phyloP scores from a whole-genome alignment of 1,139 yeast genomes.

The Sugiyamaella castrensis region DNA sequence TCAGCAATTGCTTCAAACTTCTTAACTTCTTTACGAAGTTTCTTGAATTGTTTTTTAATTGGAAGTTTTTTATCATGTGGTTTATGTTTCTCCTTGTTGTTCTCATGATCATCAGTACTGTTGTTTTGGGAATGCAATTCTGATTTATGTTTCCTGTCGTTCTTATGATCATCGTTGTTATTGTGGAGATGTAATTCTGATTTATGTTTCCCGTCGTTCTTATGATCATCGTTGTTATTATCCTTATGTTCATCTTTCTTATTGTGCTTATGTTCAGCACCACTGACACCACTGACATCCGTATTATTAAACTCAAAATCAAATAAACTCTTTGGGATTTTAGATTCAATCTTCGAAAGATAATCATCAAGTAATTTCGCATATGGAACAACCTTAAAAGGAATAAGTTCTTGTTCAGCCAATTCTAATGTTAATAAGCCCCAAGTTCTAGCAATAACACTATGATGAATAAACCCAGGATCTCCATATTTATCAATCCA shows the following conservation, averaged over 20 bases:
- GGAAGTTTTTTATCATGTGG: not conserved
- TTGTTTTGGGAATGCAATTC: too few relatives aligned
- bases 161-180: too few relatives aligned
- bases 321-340: slow-evolving; percentile 9
- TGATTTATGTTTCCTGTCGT: too few relatives aligned
- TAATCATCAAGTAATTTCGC: slow-evolving; percentile 39
- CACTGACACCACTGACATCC: not conserved
- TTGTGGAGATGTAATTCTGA: too few relatives aligned
- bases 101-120: not conserved
- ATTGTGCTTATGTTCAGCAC: not conserved
- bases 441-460: slow-evolving; percentile 49
- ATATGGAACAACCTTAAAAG: slow-evolving; percentile 45
- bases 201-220: too few relatives aligned
- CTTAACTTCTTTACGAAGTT: slow-evolving; percentile 29
- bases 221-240: not conserved
- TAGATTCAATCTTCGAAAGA: slow-evolving; percentile 30
- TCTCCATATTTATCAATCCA: slow-evolving; percentile 65
- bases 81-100: not conserved
- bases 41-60: slow-evolving; percentile 19
- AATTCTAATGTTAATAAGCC: slow-evolving; percentile 50
- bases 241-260: not conserved
- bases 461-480: slow-evolving; percentile 56
- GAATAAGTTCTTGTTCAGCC: slow-evolving; percentile 46
- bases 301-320: not conserved
- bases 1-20: slow-evolving; percentile 26